These are phyloP conservation scores for Thinopyrum obtusiflorum DNA, from an alignment of 202 grass and related monocot species.

Conservation along the genomic window DNA sequence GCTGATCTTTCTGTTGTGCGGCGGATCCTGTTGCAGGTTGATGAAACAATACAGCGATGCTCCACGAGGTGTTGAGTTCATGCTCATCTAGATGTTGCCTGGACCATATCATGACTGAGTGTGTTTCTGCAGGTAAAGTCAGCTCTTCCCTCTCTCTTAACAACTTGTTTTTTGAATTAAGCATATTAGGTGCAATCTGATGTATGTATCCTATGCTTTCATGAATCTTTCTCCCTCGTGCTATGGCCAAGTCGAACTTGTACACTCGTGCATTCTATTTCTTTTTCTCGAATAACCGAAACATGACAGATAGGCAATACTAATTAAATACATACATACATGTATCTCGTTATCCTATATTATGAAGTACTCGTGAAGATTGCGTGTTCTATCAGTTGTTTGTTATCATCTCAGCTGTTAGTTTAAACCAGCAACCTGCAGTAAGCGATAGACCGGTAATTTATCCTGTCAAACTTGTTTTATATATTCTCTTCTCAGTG, in stretches of 20 bases:
- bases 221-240: not conserved
- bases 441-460: not conserved
- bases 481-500: not conserved
- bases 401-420: not conserved
- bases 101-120: not conserved
- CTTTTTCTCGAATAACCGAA: not conserved
- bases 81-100: conserved; percentile 11
- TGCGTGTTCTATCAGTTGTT: not conserved
- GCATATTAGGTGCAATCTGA: too few species aligned
- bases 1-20: not conserved
- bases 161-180: not conserved
- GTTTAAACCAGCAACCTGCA: not conserved
- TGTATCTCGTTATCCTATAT: not conserved
- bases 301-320: not conserved
- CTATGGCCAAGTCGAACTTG: not conserved
- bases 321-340: not conserved
- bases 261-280: not conserved
- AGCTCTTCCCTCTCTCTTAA: conserved; percentile 1
- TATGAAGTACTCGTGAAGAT: not conserved
- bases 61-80: conserved; percentile 23
- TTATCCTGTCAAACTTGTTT: not conserved
- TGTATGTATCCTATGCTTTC: not conserved
- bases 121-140: not conserved
- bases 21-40: conserved; percentile 14
- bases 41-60: conserved; percentile 21